Percentiles rank a stretch among this genome's conserved stretches.
Evolutionary conservation across 1,284 basidiomycete species (phyloP).

Genomic region (Mycosarcoma mackinlayi): DNA sequence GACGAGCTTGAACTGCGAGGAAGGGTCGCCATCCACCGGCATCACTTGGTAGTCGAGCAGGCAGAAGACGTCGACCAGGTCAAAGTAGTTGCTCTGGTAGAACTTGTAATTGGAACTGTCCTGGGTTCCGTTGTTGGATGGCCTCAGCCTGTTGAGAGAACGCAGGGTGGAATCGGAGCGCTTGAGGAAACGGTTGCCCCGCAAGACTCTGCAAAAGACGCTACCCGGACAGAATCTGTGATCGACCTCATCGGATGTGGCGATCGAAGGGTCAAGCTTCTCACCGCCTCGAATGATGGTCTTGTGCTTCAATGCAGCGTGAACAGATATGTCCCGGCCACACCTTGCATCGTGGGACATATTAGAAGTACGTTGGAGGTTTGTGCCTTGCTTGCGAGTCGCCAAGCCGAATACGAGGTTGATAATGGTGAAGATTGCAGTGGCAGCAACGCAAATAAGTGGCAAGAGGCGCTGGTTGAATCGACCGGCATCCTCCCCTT

Average conservation of each 20-base stretch:
- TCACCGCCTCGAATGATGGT: constrained; percentile 12
- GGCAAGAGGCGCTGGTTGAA: not conserved
- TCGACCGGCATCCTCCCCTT: not conserved
- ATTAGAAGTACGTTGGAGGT: too few species aligned
- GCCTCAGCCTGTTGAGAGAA: constrained; percentile 6
- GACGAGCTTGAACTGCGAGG: constrained; percentile 30
- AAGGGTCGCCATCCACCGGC: constrained; percentile 15
- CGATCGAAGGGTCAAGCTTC: constrained; percentile 21
- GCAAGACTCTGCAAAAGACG: constrained; percentile 23
- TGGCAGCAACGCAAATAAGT: not conserved
- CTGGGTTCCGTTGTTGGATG: constrained; percentile 2
- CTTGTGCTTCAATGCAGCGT: constrained; percentile 1
- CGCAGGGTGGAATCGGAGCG: constrained; percentile 10
- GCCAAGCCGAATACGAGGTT: not conserved
- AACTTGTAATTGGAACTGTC: constrained; percentile 1
- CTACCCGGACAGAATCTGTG: constrained; percentile 14
- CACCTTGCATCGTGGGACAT: not conserved
- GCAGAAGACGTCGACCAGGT: constrained; percentile 26
- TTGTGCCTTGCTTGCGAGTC: too few species aligned
- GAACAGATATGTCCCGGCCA: not conserved
- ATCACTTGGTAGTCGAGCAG: constrained; percentile 33
- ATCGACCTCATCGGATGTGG: constrained; percentile 17
- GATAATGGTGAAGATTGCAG: not conserved
- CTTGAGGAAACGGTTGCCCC: constrained; percentile 10
- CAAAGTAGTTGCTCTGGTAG: not conserved